Base-by-base conservation (phyloP, 257 asterid genomes). In the Penstemon davidsonii region DNA sequence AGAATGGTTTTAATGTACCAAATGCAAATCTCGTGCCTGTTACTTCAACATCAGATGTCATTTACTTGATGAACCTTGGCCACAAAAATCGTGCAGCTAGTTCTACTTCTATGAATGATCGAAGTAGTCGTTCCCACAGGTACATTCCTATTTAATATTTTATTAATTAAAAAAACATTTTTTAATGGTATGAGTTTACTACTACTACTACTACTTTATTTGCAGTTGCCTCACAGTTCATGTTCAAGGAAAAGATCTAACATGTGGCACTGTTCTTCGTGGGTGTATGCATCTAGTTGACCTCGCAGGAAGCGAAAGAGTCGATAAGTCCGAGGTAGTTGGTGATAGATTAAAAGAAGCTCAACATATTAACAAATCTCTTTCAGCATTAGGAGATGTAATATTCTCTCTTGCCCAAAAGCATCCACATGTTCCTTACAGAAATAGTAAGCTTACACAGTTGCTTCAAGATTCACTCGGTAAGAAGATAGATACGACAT, bases 51-150 rank as follows among this genome's bases (percentile, higher is more conserved):
- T 53, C 76, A 3, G 85, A 86, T 58, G 89, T 86, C 60, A 64
- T 86, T 46, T 62, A 80, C 5, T 76, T 86, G 68, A 86, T 86
- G 87, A 79, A 80, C 65, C 73, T 78, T 6, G 89, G 92, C 47
- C 91, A 79, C n/a, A 88, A 87, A 71, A 91, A 91, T 66, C 96
- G 97, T 49, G 95, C 96, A 57, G 93, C 76, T 25, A 86, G 89
- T 41, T 78, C 87, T 7, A 86, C 89, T 47, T 74, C 84, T 15
- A 69, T 86, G 85, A 86, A 86, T 53, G 87, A 84, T 63, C 79
- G 92, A 53, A 84, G 89, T 46, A 86, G 92, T 8, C 81, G 89
- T 19, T 84, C 92, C 3, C 89, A 86, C 86, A 86, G 86, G 89
- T 86, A 52, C 9, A 42, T 39, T 36, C 33, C 33, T 25, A 1